A percentile compares a stretch with the other conserved stretches of the same genome.
phyloP scores from a whole-genome alignment of 2,329 filamentous ascomycete species.

The Lasiodiplodia sp. region DNA sequence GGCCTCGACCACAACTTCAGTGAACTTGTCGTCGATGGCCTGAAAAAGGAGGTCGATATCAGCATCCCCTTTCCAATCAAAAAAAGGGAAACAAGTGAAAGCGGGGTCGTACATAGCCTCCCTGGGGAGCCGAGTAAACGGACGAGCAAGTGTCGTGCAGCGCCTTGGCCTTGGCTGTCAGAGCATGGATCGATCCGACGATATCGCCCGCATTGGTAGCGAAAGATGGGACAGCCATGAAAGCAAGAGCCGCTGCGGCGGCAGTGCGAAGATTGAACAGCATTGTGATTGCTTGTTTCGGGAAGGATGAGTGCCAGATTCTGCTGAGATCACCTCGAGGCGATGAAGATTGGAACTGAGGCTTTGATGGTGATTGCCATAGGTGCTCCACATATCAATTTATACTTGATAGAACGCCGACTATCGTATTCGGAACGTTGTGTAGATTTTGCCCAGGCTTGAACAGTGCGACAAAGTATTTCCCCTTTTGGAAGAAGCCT shows the following conservation, averaged over 20 bases:
- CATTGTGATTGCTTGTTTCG: not conserved
- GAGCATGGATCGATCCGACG: not conserved
- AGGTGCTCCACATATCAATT: no score
- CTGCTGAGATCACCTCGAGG: not conserved
- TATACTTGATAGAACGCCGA: no score
- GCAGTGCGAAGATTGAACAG: constrained; percentile 4
- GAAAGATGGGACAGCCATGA: not conserved
- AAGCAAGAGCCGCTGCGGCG: not conserved
- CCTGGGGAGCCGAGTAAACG: not conserved
- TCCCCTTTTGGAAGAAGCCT: no score
- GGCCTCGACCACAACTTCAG: not conserved
- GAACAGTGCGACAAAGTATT: no score
- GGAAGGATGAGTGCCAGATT: not conserved
- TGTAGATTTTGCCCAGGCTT: no score
- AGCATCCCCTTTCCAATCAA: not conserved
- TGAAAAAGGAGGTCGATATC: not conserved
- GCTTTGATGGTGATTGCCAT: no score
- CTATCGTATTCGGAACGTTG: no score
- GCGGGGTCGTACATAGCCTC: no score
- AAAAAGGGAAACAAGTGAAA: not conserved
- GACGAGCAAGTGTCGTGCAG: not conserved
- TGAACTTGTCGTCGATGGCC: not conserved
- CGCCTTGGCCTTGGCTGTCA: not conserved
- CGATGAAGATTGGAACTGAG: not conserved
- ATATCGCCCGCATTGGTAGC: not conserved